A percentile compares a stretch with the other conserved stretches of the same genome.
These are phyloP conservation scores for Schizophyllum commune DNA, from an alignment of 1,284 basidiomycete species.

Conservation along the genomic window DNA sequence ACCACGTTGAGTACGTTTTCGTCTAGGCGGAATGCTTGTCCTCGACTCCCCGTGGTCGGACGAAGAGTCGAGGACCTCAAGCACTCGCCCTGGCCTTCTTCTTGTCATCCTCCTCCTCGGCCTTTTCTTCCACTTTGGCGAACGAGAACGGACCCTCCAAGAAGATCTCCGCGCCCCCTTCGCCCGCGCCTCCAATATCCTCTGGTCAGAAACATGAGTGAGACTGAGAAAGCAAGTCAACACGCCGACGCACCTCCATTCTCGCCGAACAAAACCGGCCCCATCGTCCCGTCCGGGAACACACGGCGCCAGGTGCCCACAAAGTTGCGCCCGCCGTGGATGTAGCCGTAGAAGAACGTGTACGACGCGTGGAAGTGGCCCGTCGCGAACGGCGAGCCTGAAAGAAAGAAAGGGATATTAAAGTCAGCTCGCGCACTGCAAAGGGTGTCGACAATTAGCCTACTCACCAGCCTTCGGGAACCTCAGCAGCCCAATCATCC, in stretches of 20 bases:
- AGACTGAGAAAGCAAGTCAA: no score
- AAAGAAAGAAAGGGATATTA: no score
- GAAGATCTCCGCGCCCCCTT: background rate
- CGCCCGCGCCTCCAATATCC: background rate
- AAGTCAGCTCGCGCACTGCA: background rate
- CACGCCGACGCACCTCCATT: background rate
- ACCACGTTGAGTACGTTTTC: no score
- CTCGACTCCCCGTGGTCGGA: no score
- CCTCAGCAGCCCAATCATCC: constrained; percentile 55
- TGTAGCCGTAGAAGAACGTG: constrained; percentile 60
- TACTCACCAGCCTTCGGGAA: constrained; percentile 26
- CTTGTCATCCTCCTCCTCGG: no score
- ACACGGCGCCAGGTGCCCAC: constrained; percentile 58
- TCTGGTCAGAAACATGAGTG: background rate
- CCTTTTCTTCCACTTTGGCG: background rate
- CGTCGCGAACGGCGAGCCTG: background rate
- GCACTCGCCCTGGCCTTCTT: no score
- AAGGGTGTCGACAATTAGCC: background rate
- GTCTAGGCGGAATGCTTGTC: no score
- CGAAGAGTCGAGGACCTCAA: no score
- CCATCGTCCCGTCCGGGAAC: background rate
- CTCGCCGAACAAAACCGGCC: background rate
- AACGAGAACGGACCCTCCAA: background rate
- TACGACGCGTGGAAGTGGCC: background rate
- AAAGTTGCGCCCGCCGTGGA: constrained; percentile 54